Percentiles rank a stretch among this genome's conserved stretches.
Evolutionary conservation across 2,329 filamentous ascomycete species (phyloP).

Genomic region (Emmonsiellopsis sp.): DNA sequence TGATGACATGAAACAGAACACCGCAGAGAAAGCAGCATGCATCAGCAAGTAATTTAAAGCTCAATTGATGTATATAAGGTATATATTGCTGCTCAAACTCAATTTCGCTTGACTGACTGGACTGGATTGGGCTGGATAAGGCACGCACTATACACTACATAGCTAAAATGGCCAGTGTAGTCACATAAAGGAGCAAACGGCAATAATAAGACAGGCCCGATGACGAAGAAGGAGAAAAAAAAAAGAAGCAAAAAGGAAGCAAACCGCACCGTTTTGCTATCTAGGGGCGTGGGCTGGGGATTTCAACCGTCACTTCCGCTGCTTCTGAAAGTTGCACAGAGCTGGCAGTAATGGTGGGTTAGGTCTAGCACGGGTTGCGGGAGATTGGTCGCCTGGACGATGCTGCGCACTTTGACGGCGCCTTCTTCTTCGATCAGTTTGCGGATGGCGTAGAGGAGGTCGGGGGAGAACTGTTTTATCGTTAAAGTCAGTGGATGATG

Average conservation of each 20-base stretch:
- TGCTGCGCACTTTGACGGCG: constrained; percentile 91
- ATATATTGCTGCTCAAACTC: constrained; percentile 7
- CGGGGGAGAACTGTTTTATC: constrained; percentile 66
- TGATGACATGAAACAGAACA: background rate
- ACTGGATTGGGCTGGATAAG: background rate
- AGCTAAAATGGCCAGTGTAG: too few species aligned
- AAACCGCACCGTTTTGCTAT: background rate
- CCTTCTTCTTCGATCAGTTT: constrained; percentile 96
- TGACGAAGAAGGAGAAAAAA: background rate
- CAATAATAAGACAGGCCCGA: background rate
- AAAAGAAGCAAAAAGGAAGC: background rate
- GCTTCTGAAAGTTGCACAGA: constrained; percentile 92
- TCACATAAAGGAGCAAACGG: too few species aligned
- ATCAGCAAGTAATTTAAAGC: constrained; percentile 7
- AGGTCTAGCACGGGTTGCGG: constrained; percentile 88
- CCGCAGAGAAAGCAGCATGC: background rate
- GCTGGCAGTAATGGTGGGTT: constrained; percentile 89
- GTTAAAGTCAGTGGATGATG: background rate
- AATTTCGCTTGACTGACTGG: background rate
- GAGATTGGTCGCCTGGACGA: constrained; percentile 90
- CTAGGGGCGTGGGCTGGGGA: background rate
- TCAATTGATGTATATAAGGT: constrained; percentile 5
- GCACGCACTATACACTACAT: too few species aligned
- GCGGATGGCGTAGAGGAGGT: constrained; percentile 77
- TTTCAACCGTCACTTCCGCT: constrained; percentile 77